Evolutionary conservation across 1,284 basidiomycete species (phyloP), one percentile per base, ranked within the genome.

Genomic region (Microbotryum scabiosae): DNA sequence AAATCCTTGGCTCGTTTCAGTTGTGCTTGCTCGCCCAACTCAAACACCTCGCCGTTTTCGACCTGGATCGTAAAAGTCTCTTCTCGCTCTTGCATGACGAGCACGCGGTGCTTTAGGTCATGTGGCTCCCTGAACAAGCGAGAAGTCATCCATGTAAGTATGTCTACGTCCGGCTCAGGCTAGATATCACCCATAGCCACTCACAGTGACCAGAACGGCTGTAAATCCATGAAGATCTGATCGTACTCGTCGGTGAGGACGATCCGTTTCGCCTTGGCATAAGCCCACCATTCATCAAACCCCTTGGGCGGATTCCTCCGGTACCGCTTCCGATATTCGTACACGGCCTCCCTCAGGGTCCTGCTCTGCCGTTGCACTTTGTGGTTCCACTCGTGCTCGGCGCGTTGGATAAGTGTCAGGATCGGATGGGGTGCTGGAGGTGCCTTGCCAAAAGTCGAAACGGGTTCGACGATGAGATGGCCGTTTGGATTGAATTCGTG

Each of bases 341-440:
- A 61, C 4, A 77, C 78, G 9, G 78, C 78, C 65, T 79, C 73
- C 51, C 76, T 75, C 32, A 80, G 69, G 18, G 77, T 76, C 68
- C 73, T 75, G 61, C 75, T 76, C 73, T 80, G 79, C 60, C 70
- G 65, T 16, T 71, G 63, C 18, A 79, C 59, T 67, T 75, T 73
- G 14, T 70, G 63, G 49, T 75, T 73, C 79, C 79, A 80, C 56
- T 76, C 75, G 16, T 67, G 55, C 65, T 78, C 76, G 16, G 78
- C 79, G 21, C 77, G 72, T 49, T 73, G 69, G 54, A 80, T 71
- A 51, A 80, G 69, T 1, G 71, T 75, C 23, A 77, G 64, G 51
- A 79, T 77, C 21, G 78, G 78, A 66, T 79, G 60, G 5, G 63
- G 66, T 23, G 57, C 56, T 4, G 32, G 25, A 12, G 61, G 59